Evolutionary conservation across 345 rosid genomes (phyloP).

Genomic region (Carallia brachiata): DNA sequence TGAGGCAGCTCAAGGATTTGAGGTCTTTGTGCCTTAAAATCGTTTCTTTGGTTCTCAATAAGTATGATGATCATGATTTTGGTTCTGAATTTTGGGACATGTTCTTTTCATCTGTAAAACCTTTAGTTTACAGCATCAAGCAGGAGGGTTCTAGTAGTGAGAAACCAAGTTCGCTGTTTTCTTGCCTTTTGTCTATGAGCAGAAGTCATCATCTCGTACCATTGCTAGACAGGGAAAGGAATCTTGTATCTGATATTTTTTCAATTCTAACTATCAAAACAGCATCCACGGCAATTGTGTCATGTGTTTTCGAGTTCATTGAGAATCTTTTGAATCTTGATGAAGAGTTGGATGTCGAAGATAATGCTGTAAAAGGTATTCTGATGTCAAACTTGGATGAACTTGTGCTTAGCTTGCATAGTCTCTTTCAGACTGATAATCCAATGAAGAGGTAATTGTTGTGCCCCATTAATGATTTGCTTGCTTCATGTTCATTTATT

Average conservation of each 20-base stretch:
- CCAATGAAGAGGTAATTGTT: slow-evolving; percentile 59
- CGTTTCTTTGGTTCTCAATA: slow-evolving; percentile 61
- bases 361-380: slow-evolving; percentile 36
- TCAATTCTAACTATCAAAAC: slow-evolving; percentile 61
- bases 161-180: slow-evolving; percentile 87
- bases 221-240: slow-evolving; percentile 56
- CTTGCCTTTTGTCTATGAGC: slow-evolving; percentile 94
- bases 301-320: slow-evolving; percentile 61
- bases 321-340: slow-evolving; percentile 81
- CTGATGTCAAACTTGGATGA: slow-evolving; percentile 54
- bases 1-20: slow-evolving; percentile 69
- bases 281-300: slow-evolving; percentile 80
- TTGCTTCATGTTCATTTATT: not conserved
- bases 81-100: slow-evolving; percentile 80
- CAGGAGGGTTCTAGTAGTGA: slow-evolving; percentile 92
- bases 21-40: slow-evolving; percentile 81
- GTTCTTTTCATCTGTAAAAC: slow-evolving; percentile 68
- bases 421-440: slow-evolving; percentile 47
- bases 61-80: slow-evolving; percentile 76
- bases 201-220: slow-evolving; percentile 57
- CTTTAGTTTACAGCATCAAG: slow-evolving; percentile 72
- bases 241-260: slow-evolving; percentile 77
- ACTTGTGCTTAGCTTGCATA: slow-evolving; percentile 68
- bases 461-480: slow-evolving; percentile 7
- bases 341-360: slow-evolving; percentile 49